Base-by-base conservation (phyloP, 2,329 filamentous ascomycete genomes). In the Arthrobotrys musiformis region DNA sequence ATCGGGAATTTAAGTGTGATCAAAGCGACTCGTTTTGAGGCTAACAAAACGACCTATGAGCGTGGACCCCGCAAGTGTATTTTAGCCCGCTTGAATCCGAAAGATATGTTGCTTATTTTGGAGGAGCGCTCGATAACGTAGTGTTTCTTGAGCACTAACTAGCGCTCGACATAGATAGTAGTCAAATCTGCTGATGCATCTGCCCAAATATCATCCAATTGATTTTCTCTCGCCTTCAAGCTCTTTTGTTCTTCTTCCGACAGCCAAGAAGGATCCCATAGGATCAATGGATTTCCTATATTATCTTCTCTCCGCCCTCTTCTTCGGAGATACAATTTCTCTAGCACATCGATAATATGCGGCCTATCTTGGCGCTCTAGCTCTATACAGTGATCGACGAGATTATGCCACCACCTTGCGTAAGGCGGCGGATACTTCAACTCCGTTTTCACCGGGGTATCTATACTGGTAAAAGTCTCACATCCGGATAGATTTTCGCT, bases 371-470 rank as follows among this genome's bases (percentile, higher is more conserved):
- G 24, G 2, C 56, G 35, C 15, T 75, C 46, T 1, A 75, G 17
- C 22, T 75, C 70, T 6, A 64, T 30, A 56, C 70, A 75, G 46
- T 75, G 44, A 7, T 60, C 46, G 1, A 75, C 13, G 2, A 75
- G 42, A 2, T 48, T 11, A 15, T 69, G 37, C 33, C 30, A 69
- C 70, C 70, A 75, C 7, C 40, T 30, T 13, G 54, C 42, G 13
- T 63, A 58, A 26, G 67, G 67, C 15, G 50, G 48, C 40, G 28
- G 22, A 22, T 52, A 19, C 11, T 30, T 17, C 9, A 33, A 13
- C 13, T 44, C 11, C 15, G 17, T 15, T 17, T 22, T 28, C 13
- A 6, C 4, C 7, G 44, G 9, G 13, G n/a, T 19, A n/a, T 28
- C 7, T 2, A 35, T n/a, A n/a, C 24, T 17, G 22, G 19, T 9